These are phyloP conservation scores for Xerocomellus amylosporus DNA, from an alignment of 768 basidiomycete species.

Conservation along the genomic window DNA sequence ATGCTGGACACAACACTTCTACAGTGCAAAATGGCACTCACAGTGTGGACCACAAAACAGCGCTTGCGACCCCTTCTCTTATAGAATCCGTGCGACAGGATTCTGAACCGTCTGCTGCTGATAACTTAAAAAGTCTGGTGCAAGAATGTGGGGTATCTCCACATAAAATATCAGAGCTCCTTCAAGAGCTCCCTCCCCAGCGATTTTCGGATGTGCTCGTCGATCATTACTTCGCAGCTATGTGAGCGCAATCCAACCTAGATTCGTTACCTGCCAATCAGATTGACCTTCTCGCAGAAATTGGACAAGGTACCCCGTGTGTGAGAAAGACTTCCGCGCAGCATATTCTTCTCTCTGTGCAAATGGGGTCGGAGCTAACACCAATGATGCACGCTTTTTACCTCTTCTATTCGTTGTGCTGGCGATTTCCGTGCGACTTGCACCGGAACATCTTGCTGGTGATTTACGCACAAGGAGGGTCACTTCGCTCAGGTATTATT, in stretches of 20 bases:
- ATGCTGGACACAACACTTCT: slow-evolving; percentile 9
- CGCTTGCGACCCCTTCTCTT: slow-evolving; percentile 30
- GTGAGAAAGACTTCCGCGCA: slow-evolving; percentile 76
- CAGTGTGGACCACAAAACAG: slow-evolving; percentile 24
- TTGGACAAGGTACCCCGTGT: slow-evolving; percentile 91
- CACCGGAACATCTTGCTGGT: slow-evolving; percentile 81
- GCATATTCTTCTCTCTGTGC: slow-evolving; percentile 66
- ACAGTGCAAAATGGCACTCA: slow-evolving; percentile 25
- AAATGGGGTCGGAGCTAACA: slow-evolving; percentile 60
- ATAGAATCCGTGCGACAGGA: slow-evolving; percentile 44
- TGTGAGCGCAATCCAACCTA: slow-evolving; percentile 45
- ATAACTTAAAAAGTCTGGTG: slow-evolving; percentile 81
- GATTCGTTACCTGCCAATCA: neutral
- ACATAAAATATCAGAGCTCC: slow-evolving; percentile 84
- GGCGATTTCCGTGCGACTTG: slow-evolving; percentile 80
- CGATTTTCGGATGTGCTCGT: slow-evolving; percentile 73
- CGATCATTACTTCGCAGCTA: slow-evolving; percentile 74
- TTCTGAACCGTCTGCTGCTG: slow-evolving; percentile 56
- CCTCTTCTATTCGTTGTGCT: slow-evolving; percentile 93
- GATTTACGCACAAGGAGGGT: slow-evolving; percentile 72
- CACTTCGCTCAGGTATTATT: slow-evolving; percentile 88
- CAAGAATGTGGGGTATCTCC: slow-evolving; percentile 92
- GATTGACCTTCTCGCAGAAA: slow-evolving; percentile 50
- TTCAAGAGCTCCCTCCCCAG: slow-evolving; percentile 83
- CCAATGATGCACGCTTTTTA: slow-evolving; percentile 77